Conservation (phyloP, 495 filamentous ascomycete species). For the Amniculicola lignicola region DNA sequence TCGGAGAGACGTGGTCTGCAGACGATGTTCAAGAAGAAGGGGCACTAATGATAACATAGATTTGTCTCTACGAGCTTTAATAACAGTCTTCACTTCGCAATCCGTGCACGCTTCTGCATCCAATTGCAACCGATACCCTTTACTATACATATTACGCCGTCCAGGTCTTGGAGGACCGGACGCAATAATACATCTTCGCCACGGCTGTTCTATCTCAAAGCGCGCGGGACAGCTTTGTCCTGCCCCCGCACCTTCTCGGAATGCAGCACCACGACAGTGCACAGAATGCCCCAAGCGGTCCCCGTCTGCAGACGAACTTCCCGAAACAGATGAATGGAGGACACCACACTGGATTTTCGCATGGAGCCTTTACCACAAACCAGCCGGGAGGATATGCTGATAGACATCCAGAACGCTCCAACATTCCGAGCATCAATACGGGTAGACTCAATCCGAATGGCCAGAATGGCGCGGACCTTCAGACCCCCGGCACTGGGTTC, state of each 20-base stretch:
- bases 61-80: slow-evolving; percentile 26
- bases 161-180: slow-evolving; percentile 34
- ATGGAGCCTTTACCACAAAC: slow-evolving; percentile 84
- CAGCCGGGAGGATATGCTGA: slow-evolving; percentile 71
- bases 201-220: slow-evolving; percentile 67
- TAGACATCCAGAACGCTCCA: slow-evolving; percentile 74
- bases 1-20: too few species aligned
- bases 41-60: too few species aligned
- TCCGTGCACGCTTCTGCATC: too few species aligned
- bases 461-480: slow-evolving; percentile 68
- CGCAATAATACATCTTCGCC: slow-evolving; percentile 53
- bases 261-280: slow-evolving; percentile 79
- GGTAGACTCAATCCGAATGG: slow-evolving; percentile 51
- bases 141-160: slow-evolving; percentile 31
- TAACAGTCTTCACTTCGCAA: slow-evolving; percentile 19
- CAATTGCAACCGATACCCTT: slow-evolving; percentile 15
- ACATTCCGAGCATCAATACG: slow-evolving; percentile 93
- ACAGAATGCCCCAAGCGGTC: slow-evolving; percentile 55
- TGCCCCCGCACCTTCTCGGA: slow-evolving; percentile 72
- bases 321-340: slow-evolving; percentile 70
- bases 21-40: too few species aligned
- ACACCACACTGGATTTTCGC: slow-evolving; percentile 80
- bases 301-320: slow-evolving; percentile 48
- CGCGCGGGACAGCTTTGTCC: slow-evolving; percentile 70
- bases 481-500: slow-evolving; percentile 80